phyloP scores from a whole-genome alignment of 192 early-diverging fungal species.

The Pilaira anomala region DNA sequence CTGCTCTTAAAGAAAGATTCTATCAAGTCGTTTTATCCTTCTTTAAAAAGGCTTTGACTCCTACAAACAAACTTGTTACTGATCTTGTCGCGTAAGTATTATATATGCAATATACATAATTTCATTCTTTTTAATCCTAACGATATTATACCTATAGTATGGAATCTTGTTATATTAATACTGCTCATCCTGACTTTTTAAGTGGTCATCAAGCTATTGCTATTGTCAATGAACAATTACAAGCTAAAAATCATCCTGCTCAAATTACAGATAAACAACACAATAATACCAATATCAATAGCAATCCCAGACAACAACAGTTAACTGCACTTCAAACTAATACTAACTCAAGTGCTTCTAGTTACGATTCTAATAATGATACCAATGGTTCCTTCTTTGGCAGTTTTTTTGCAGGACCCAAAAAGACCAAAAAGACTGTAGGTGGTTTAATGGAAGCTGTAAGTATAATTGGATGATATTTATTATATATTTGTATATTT shows the following conservation, averaged over 20 bases:
- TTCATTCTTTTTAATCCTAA: neutral
- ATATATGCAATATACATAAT: too few species aligned
- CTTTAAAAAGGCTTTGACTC: slow-evolving; percentile 85
- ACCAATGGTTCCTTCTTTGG: slow-evolving; percentile 85
- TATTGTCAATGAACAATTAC: slow-evolving; percentile 75
- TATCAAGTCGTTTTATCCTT: slow-evolving; percentile 93
- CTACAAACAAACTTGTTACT: slow-evolving; percentile 92
- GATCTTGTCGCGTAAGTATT: slow-evolving; percentile 82
- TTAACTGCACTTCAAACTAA: slow-evolving; percentile 19
- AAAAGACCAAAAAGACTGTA: slow-evolving; percentile 67
- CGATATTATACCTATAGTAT: slow-evolving; percentile 64
- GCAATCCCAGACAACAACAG: slow-evolving; percentile 16
- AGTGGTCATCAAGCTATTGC: slow-evolving; percentile 95
- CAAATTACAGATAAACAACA: slow-evolving; percentile 1
- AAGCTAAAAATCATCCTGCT: slow-evolving; percentile 31
- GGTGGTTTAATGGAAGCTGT: slow-evolving; percentile 66
- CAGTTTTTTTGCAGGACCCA: slow-evolving; percentile 82
- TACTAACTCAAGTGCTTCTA: neutral
- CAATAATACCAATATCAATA: too few species aligned
- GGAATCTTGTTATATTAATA: slow-evolving; percentile 98
- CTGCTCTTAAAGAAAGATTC: slow-evolving; percentile 88
- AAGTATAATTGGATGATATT: slow-evolving; percentile 17
- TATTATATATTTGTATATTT: neutral
- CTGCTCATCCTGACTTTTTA: slow-evolving; percentile 97
- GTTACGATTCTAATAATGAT: slow-evolving; percentile 7